These are phyloP conservation scores for Crepidotus sp. DNA, from an alignment of 1,284 basidiomycete genomes.

Conservation along the genomic window DNA sequence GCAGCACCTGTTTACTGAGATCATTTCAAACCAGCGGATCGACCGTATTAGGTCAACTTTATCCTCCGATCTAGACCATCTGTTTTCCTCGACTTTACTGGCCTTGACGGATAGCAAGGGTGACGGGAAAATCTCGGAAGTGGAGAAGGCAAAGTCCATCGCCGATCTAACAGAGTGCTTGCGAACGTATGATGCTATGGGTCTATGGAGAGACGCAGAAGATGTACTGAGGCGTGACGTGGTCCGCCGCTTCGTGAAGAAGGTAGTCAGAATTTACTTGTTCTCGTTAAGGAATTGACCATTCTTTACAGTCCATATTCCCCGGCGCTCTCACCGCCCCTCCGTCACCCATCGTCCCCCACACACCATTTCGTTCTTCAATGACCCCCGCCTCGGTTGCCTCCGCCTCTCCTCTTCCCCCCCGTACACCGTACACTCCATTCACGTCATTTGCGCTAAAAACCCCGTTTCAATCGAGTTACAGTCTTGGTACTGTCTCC, in stretches of 20 bases:
- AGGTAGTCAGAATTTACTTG: slow-evolving; percentile 33
- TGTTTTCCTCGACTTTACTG: slow-evolving; percentile 55
- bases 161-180: slow-evolving; percentile 72
- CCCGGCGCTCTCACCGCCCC: slow-evolving; percentile 58
- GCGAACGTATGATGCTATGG: slow-evolving; percentile 72
- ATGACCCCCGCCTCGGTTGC: slow-evolving; percentile 22
- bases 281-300: slow-evolving; percentile 3
- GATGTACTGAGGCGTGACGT: slow-evolving; percentile 68
- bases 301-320: slow-evolving; percentile 53
- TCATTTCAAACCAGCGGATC: slow-evolving; percentile 49
- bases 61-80: slow-evolving; percentile 74
- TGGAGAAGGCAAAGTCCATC: slow-evolving; percentile 54
- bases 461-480: slow-evolving; percentile 31
- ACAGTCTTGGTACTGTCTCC: slow-evolving; percentile 15
- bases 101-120: slow-evolving; percentile 40
- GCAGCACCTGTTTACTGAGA: slow-evolving; percentile 15
- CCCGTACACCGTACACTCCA: slow-evolving; percentile 62
- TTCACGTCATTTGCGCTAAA: slow-evolving; percentile 57
- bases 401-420: slow-evolving; percentile 29
- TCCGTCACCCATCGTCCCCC: slow-evolving; percentile 66
- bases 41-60: slow-evolving; percentile 73
- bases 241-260: slow-evolving; percentile 67
- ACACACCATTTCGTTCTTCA: slow-evolving; percentile 49
- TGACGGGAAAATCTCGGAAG: slow-evolving; percentile 39
- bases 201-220: slow-evolving; percentile 79